Evolutionary conservation across 2,329 filamentous ascomycete genomes (phyloP).

Genomic region (Botrytis deweyae): DNA sequence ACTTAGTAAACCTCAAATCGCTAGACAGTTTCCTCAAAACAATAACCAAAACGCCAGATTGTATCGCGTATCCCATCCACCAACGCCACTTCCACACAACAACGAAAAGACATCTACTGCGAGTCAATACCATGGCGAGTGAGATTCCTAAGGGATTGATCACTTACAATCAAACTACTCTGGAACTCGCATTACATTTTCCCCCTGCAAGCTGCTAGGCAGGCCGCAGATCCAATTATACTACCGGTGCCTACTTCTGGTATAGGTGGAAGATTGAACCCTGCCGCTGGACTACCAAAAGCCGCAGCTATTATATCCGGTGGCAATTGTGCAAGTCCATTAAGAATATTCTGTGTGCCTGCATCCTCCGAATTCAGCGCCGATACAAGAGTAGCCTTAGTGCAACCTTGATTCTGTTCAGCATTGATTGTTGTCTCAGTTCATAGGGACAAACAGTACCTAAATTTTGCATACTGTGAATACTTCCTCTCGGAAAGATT

Average conservation of each 20-base stretch:
- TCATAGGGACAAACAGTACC: slow-evolving; percentile 36
- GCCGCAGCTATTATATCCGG: slow-evolving; percentile 45
- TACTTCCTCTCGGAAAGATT: slow-evolving; percentile 48
- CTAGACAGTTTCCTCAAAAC: neutral
- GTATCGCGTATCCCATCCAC: neutral
- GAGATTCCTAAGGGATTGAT: neutral
- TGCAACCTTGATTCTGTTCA: slow-evolving; percentile 42
- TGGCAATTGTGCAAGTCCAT: slow-evolving; percentile 45
- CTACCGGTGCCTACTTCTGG: slow-evolving; percentile 45
- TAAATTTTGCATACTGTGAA: slow-evolving; percentile 53
- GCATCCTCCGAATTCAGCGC: slow-evolving; percentile 50
- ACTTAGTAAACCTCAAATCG: neutral
- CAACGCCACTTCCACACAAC: neutral
- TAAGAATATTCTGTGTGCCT: slow-evolving; percentile 50
- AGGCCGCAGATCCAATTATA: slow-evolving; percentile 43
- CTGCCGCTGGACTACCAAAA: slow-evolving; percentile 41
- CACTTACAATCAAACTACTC: neutral
- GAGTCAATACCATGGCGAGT: neutral
- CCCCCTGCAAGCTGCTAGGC: slow-evolving; percentile 36
- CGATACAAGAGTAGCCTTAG: slow-evolving; percentile 49
- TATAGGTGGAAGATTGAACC: slow-evolving; percentile 31
- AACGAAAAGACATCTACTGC: neutral
- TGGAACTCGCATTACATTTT: neutral
- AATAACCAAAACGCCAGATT: neutral
- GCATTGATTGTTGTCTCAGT: neutral